Percentiles rank a stretch among this genome's conserved stretches.
Evolutionary conservation across 148 eudicot species (phyloP).

Genomic region (Rhododendron ovatum): DNA sequence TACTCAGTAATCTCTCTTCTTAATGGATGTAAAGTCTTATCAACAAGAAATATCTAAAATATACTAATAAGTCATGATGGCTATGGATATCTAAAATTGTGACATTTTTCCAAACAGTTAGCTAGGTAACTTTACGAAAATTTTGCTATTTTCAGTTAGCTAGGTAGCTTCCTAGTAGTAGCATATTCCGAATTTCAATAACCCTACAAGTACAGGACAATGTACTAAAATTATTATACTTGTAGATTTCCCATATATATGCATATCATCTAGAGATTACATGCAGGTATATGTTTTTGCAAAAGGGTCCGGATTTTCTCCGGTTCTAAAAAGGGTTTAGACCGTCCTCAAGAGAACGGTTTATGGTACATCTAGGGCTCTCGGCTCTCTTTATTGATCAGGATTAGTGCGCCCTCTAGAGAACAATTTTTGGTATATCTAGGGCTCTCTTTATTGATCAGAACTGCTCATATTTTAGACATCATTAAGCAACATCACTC

Average conservation of each 20-base stretch:
- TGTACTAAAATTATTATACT: not conserved
- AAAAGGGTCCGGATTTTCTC: not conserved
- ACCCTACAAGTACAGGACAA: not conserved
- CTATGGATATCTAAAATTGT: not conserved
- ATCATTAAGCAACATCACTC: not conserved
- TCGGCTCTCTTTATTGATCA: too few relatives aligned
- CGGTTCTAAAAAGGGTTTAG: not conserved
- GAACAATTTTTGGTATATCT: too few relatives aligned
- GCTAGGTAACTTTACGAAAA: not conserved
- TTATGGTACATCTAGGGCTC: not conserved
- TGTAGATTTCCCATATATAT: not conserved
- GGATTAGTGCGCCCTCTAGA: too few relatives aligned
- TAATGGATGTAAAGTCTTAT: conserved; percentile 6
- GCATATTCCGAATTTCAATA: not conserved
- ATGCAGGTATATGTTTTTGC: not conserved
- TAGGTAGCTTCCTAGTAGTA: not conserved
- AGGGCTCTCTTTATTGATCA: too few relatives aligned
- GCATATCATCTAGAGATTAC: not conserved
- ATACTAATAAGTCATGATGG: not conserved
- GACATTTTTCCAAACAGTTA: not conserved
- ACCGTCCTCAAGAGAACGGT: too few relatives aligned
- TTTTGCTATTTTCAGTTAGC: not conserved
- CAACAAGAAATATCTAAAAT: not conserved
- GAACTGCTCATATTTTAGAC: not conserved
- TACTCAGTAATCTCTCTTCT: not conserved